phyloP scores from a whole-genome alignment of 805 yeast genomes.

The Cyberlindnera euphorbiiphila region DNA sequence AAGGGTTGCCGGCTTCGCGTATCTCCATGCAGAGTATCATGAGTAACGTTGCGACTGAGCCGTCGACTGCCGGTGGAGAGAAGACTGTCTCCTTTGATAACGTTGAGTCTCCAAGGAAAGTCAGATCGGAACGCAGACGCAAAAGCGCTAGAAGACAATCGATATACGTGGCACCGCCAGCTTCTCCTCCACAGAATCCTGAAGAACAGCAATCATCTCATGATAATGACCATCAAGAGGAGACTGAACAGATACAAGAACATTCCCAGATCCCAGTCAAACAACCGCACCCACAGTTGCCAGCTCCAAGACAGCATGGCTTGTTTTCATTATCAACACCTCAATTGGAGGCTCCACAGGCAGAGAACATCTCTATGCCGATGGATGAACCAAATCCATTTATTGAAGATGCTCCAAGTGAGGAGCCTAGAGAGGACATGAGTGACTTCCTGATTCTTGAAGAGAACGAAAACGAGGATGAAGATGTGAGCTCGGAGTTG shows the following conservation, averaged over 20 bases:
- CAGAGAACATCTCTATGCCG: constrained; percentile 23
- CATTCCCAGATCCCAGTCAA: constrained; percentile 6
- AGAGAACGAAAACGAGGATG: constrained; percentile 6
- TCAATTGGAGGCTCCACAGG: constrained; percentile 8
- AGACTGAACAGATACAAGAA: not conserved
- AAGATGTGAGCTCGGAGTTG: constrained; percentile 10
- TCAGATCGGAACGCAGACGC: constrained; percentile 30
- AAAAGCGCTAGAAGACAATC: constrained; percentile 40
- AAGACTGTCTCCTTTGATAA: constrained; percentile 26
- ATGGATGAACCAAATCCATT: constrained; percentile 24
- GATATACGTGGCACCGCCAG: constrained; percentile 31
- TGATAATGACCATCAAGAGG: not conserved
- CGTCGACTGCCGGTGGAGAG: constrained; percentile 16
- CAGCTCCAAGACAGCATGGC: constrained; percentile 1
- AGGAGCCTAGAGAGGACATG: constrained; percentile 7
- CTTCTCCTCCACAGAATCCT: constrained; percentile 1
- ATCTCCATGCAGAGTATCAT: constrained; percentile 9
- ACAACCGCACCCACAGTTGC: constrained; percentile 9
- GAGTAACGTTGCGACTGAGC: constrained; percentile 9
- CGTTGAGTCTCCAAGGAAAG: constrained; percentile 24
- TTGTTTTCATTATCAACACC: constrained; percentile 2
- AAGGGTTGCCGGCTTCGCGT: constrained; percentile 32
- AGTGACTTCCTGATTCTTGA: constrained; percentile 12
- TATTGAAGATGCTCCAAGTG: constrained; percentile 11
- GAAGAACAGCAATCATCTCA: constrained; percentile 3